phyloP scores from a whole-genome alignment of 2,329 filamentous ascomycete species.

The Pyricularia sp. region DNA sequence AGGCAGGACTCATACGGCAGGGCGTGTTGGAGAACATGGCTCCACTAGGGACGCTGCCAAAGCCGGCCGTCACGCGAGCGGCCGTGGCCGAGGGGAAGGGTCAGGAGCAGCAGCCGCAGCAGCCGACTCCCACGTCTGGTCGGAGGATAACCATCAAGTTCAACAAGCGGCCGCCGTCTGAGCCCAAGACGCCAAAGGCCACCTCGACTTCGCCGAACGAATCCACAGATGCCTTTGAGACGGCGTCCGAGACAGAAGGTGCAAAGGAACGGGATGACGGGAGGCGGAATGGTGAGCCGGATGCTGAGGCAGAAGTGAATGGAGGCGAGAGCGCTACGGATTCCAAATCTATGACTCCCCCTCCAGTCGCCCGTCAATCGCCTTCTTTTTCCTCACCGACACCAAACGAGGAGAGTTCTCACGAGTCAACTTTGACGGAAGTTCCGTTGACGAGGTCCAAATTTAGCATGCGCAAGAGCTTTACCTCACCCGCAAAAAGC shows the following conservation, averaged over 20 bases:
- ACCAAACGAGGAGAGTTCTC: not conserved
- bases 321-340: not conserved
- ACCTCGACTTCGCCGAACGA: not conserved
- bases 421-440: not conserved
- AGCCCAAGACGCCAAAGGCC: not conserved
- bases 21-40: conserved; percentile 80
- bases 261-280: not conserved
- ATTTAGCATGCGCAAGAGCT: conserved; percentile 1
- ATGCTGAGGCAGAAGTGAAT: not conserved
- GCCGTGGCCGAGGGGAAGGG: conserved; percentile 29
- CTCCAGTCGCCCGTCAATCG: not conserved
- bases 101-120: conserved; percentile 11
- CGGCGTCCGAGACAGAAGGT: not conserved
- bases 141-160: not conserved
- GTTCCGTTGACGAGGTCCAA: not conserved
- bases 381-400: not conserved
- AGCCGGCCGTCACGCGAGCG: conserved; percentile 39
- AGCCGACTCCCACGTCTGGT: not conserved
- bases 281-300: not conserved
- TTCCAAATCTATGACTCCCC: not conserved
- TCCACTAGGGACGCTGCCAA: conserved; percentile 66
- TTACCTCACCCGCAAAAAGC: not conserved
- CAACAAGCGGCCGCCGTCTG: not conserved
- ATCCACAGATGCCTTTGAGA: not conserved
- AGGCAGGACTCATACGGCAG: conserved; percentile 62